phyloP scores from a whole-genome alignment of 2,329 filamentous ascomycete genomes.

The Fusarium sacchari region DNA sequence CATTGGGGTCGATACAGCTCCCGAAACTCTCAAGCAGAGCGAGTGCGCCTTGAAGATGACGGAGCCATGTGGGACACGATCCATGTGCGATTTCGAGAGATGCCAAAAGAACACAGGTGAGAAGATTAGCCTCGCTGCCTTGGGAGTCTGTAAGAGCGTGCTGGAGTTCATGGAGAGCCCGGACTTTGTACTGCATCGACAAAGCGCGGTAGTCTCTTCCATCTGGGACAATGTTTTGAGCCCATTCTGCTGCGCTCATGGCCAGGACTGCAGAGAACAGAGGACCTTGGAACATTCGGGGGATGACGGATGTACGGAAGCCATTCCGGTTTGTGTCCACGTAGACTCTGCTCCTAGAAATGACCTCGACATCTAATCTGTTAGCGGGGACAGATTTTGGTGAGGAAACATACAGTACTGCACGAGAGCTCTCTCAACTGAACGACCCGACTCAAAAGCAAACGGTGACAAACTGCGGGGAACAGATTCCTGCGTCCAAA shows the following conservation, averaged over 20 bases:
- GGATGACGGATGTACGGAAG: constrained; percentile 38
- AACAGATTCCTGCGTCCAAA: background rate
- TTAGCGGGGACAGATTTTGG: background rate
- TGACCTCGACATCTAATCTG: constrained; percentile 32
- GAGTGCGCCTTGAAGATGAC: constrained; percentile 38
- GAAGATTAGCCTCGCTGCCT: constrained; percentile 32
- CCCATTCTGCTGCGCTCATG: constrained; percentile 41
- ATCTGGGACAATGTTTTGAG: constrained; percentile 22
- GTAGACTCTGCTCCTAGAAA: constrained; percentile 39
- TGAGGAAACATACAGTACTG: constrained; percentile 33
- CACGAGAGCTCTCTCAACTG: constrained; percentile 30
- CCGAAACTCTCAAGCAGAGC: constrained; percentile 37
- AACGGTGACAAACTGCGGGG: constrained; percentile 23
- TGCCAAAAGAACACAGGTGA: constrained; percentile 38
- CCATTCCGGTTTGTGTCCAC: constrained; percentile 35
- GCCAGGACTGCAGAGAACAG: constrained; percentile 35
- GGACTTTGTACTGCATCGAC: constrained; percentile 38
- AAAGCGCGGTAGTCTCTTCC: constrained; percentile 34
- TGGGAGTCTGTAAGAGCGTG: constrained; percentile 12
- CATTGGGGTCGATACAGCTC: constrained; percentile 10
- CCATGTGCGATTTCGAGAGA: constrained; percentile 40
- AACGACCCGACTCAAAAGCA: background rate
- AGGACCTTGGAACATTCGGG: constrained; percentile 31
- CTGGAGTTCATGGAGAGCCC: constrained; percentile 33
- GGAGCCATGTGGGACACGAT: constrained; percentile 35